Conservation (phyloP, 768 basidiomycete genomes). For the Boletellus emodensis region DNA sequence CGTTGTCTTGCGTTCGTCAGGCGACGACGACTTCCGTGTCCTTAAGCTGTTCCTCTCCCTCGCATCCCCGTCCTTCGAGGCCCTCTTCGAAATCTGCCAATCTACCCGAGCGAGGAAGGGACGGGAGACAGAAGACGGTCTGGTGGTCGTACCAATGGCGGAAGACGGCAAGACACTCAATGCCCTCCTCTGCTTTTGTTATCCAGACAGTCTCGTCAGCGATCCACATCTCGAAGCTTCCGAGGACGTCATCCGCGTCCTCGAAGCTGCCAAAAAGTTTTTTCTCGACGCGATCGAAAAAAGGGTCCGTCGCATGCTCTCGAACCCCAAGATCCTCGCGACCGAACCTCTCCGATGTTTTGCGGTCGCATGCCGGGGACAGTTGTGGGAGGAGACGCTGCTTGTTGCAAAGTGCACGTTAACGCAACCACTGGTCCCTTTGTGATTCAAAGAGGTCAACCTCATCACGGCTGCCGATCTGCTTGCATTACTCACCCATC, state of each 20-base stretch:
- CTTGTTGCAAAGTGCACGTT: constrained; percentile 30
- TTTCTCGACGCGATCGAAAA: constrained; percentile 11
- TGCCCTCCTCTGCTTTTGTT: constrained; percentile 25
- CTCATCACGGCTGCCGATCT: constrained; percentile 25
- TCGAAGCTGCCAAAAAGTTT: too few relatives aligned
- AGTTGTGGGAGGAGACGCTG: constrained; percentile 19
- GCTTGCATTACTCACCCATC: constrained; percentile 24
- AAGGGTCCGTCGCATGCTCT: constrained; percentile 17
- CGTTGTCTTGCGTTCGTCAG: constrained; percentile 26
- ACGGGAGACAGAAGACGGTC: constrained; percentile 4
- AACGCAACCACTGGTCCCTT: constrained; percentile 21
- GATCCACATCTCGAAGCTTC: too few relatives aligned
- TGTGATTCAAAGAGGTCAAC: constrained; percentile 25
- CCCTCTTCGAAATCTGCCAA: constrained; percentile 31
- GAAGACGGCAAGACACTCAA: constrained; percentile 23
- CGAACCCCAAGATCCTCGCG: constrained; percentile 16
- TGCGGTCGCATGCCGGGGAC: constrained; percentile 25
- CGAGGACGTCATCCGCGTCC: too few relatives aligned
- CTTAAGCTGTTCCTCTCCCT: constrained; percentile 6
- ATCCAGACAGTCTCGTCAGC: constrained; percentile 2
- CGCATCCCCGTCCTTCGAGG: constrained; percentile 32
- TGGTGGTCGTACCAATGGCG: constrained; percentile 17
- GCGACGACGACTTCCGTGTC: constrained; percentile 29
- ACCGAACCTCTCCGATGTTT: constrained; percentile 28
- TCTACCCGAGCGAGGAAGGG: too few relatives aligned